Conservation (phyloP, 805 yeast species). For the Yamadazyma ubonensis region DNA sequence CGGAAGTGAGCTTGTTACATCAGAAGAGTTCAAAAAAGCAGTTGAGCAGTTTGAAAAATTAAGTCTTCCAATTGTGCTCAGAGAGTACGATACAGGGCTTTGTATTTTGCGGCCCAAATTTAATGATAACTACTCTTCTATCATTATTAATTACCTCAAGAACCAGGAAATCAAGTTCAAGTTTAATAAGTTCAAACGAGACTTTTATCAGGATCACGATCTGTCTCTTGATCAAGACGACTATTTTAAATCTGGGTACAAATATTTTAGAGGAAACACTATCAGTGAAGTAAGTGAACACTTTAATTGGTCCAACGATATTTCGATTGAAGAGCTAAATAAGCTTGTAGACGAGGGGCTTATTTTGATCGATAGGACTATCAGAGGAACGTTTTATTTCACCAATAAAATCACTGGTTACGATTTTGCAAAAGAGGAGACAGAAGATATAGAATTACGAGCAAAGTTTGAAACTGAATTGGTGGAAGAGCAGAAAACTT, state of each 20-base stretch:
- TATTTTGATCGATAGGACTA: conserved; percentile 65
- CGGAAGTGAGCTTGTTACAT: conserved; percentile 65
- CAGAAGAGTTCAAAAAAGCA: conserved; percentile 65
- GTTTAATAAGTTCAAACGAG: conserved; percentile 22
- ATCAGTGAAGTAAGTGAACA: conserved; percentile 43
- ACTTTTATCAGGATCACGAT: conserved; percentile 12
- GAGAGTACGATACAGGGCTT: conserved; percentile 34
- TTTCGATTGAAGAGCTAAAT: conserved; percentile 63
- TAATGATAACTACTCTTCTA: conserved; percentile 23
- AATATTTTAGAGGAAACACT: conserved; percentile 33
- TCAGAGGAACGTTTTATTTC: conserved; percentile 65
- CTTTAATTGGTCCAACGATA: conserved; percentile 65
- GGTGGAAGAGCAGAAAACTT: conserved; percentile 7
- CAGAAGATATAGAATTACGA: conserved; percentile 4
- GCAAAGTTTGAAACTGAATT: conserved; percentile 3
- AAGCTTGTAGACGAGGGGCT: conserved; percentile 55
- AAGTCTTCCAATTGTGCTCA: conserved; percentile 53
- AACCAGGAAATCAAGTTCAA: conserved; percentile 24
- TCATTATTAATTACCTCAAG: conserved; percentile 24
- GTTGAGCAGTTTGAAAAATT: conserved; percentile 55
- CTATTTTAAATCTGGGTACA: conserved; percentile 18
- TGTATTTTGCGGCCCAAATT: conserved; percentile 29
- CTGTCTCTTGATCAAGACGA: conserved; percentile 17
- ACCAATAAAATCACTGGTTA: conserved; percentile 34
- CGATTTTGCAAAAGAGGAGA: conserved; percentile 9